Conservation (phyloP, 2,329 filamentous ascomycete species). For the Botrytis medusae region DNA sequence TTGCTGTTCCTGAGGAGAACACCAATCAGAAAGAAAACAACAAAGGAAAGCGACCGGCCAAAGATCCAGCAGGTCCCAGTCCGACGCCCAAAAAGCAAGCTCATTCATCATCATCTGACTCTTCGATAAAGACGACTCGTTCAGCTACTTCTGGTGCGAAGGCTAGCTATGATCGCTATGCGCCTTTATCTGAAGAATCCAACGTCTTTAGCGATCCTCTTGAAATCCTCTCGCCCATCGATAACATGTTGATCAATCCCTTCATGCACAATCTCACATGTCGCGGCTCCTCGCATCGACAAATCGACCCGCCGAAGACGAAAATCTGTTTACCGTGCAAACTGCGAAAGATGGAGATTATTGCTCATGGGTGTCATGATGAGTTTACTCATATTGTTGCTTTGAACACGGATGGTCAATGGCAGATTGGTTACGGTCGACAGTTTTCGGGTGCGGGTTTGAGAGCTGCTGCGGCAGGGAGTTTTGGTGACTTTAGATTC, state of each 20-base stretch:
- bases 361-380: background rate
- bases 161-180: conserved; percentile 3
- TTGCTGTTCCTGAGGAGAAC: background rate
- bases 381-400: conserved; percentile 10
- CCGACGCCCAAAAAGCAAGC: background rate
- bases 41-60: background rate
- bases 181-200: background rate
- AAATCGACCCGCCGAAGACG: background rate
- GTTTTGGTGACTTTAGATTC: background rate
- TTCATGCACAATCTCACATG: conserved; percentile 21
- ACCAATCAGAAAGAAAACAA: background rate
- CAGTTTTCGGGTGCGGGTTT: background rate
- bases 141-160: background rate
- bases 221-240: background rate
- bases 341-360: background rate
- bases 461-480: background rate
- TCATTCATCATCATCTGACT: background rate
- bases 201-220: conserved; percentile 1
- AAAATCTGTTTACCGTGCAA: conserved; percentile 14
- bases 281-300: background rate
- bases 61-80: background rate
- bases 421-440: background rate
- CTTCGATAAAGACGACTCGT: background rate
- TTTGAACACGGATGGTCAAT: background rate
- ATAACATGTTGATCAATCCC: conserved; percentile 7